A percentile compares a stretch with the other conserved stretches of the same genome.
Evolutionary conservation across 2,329 filamentous ascomycete species (phyloP).

Genomic region (Alternaria burnsii): DNA sequence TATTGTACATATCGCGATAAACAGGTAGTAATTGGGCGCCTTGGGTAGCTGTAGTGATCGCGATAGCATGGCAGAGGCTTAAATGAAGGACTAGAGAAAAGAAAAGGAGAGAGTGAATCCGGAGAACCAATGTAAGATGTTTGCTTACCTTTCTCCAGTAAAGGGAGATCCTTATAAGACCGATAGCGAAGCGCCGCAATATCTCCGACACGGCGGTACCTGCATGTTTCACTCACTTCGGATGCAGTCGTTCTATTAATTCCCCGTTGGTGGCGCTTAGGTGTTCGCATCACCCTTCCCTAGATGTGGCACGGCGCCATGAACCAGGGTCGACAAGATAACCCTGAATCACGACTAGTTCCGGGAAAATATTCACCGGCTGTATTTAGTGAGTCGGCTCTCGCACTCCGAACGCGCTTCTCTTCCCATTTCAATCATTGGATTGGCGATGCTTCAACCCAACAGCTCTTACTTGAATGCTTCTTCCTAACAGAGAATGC

Average conservation of each 20-base stretch:
- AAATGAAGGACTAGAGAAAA: background rate
- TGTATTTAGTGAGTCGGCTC: no score
- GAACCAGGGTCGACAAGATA: background rate
- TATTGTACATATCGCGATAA: constrained; percentile 6
- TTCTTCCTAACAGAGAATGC: no score
- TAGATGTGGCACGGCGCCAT: background rate
- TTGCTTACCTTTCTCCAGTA: background rate
- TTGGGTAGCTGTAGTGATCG: background rate
- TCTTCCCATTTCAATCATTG: no score
- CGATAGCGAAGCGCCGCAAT: background rate
- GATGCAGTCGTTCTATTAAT: background rate
- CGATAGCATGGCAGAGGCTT: constrained; percentile 4
- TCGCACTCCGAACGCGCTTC: no score
- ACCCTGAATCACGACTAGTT: background rate
- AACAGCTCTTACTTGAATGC: no score
- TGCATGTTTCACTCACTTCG: background rate
- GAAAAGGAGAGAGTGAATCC: background rate
- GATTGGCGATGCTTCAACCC: no score
- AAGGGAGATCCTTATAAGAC: background rate
- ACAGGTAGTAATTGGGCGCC: constrained; percentile 5
- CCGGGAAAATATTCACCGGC: no score
- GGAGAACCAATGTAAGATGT: background rate
- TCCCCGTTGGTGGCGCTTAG: background rate
- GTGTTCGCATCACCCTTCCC: background rate
- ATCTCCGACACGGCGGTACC: no score